Conservation (phyloP, 768 basidiomycete species). For the Calocybe gangraenosa region DNA sequence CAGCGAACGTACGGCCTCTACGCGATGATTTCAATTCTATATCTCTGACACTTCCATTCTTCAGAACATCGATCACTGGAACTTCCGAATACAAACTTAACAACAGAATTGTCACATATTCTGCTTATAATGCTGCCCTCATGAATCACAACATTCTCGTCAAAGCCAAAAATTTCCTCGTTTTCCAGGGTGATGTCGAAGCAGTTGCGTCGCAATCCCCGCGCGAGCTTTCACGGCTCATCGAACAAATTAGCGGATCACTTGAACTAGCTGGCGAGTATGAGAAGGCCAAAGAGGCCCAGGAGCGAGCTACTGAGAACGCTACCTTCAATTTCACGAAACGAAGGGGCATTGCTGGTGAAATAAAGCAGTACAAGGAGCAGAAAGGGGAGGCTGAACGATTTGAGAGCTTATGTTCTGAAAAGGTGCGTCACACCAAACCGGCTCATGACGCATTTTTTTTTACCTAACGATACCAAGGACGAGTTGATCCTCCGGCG, state of each 20-base stretch:
- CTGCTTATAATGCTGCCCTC: conserved; percentile 85
- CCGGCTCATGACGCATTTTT: background rate
- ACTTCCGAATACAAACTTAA: conserved; percentile 92
- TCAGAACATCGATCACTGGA: conserved; percentile 83
- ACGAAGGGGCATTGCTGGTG: conserved; percentile 87
- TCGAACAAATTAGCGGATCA: conserved; percentile 95
- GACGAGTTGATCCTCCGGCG: conserved; percentile 81
- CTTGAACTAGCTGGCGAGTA: conserved; percentile 87
- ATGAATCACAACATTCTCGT: conserved; percentile 92
- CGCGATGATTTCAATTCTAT: no score
- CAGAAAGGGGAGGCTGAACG: conserved; percentile 91
- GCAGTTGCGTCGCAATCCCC: conserved; percentile 94
- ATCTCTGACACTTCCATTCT: background rate
- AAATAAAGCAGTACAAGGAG: conserved; percentile 96
- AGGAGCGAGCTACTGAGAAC: conserved; percentile 89
- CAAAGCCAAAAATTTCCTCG: conserved; percentile 98
- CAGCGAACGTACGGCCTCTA: conserved; percentile 59
- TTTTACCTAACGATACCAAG: conserved; percentile 31
- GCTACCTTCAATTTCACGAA: conserved; percentile 95
- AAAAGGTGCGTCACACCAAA: conserved; percentile 50
- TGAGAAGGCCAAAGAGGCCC: conserved; percentile 81
- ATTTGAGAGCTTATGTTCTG: conserved; percentile 73
- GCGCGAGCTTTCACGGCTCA: conserved; percentile 81
- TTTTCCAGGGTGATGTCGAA: conserved; percentile 99
- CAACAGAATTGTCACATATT: conserved; percentile 74